Percentiles rank a stretch among this genome's conserved stretches.
phyloP scores from a whole-genome alignment of 768 basidiomycete genomes.

The Amanita pseudoporphyria region DNA sequence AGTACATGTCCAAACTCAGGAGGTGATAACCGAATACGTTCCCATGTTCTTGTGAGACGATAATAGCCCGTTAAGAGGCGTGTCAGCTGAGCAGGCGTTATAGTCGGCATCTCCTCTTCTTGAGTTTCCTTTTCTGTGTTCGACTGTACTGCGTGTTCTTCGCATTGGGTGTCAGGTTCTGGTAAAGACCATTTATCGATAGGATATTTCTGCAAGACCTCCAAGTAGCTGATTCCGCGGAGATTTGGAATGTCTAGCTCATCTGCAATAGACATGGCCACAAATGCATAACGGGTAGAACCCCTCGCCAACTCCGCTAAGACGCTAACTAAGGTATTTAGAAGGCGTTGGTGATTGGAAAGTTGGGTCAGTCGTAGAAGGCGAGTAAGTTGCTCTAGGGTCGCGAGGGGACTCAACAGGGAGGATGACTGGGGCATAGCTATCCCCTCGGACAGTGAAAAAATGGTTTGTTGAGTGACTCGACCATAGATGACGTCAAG shows the following conservation, averaged over 20 bases:
- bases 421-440: background rate
- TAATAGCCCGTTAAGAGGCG: constrained; percentile 64
- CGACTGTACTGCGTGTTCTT: background rate
- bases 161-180: constrained; percentile 16
- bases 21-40: constrained; percentile 45
- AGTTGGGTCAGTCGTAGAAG: constrained; percentile 59
- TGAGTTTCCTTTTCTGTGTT: background rate
- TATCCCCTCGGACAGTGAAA: background rate
- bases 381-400: constrained; percentile 39
- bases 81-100: constrained; percentile 50
- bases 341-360: constrained; percentile 51
- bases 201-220: constrained; percentile 58
- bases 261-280: constrained; percentile 66
- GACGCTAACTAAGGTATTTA: constrained; percentile 49
- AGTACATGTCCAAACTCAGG: constrained; percentile 57
- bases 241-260: constrained; percentile 53
- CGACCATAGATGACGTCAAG: constrained; percentile 64
- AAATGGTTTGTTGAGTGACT: constrained; percentile 28
- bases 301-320: constrained; percentile 52
- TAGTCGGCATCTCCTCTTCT: constrained; percentile 26
- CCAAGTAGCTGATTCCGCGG: constrained; percentile 58
- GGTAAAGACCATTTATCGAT: constrained; percentile 26
- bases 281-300: constrained; percentile 58
- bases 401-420: background rate
- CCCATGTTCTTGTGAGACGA: constrained; percentile 59